Percentiles rank a stretch among this genome's conserved stretches.
These are phyloP conservation scores for Aureobasidium namibiae DNA, from an alignment of 2,329 filamentous ascomycete species.

Conservation along the genomic window DNA sequence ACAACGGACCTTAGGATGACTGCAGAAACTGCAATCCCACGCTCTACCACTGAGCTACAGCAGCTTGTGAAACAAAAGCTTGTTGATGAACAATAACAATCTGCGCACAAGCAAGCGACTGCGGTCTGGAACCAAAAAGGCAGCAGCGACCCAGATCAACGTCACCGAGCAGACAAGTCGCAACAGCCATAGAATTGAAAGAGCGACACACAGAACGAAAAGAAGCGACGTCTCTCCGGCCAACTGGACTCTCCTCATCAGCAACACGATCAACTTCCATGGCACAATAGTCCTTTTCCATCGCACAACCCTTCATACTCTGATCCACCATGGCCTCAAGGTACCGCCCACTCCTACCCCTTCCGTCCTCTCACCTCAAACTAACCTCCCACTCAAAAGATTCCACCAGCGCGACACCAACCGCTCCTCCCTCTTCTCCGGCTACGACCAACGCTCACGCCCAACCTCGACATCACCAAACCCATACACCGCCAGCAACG, in stretches of 20 bases:
- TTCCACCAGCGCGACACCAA: constrained; percentile 30
- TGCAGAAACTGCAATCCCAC: constrained; percentile 12
- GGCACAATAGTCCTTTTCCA: background rate
- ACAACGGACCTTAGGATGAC: constrained; percentile 13
- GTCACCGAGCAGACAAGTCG: background rate
- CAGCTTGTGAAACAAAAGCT: background rate
- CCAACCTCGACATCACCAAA: constrained; percentile 26
- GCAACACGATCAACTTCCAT: background rate
- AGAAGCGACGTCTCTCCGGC: background rate
- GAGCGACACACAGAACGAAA: background rate
- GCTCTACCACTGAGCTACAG: constrained; percentile 14
- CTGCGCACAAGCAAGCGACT: rapidly evolving
- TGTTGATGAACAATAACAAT: background rate
- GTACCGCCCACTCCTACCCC: background rate
- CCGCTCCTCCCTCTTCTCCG: constrained; percentile 33
- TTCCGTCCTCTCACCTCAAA: background rate
- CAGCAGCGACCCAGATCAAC: background rate
- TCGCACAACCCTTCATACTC: background rate
- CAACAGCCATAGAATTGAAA: background rate
- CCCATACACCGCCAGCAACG: constrained; percentile 10
- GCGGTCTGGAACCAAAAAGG: background rate
- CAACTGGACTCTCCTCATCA: background rate
- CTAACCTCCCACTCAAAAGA: constrained; percentile 15
- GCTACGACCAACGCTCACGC: constrained; percentile 27
- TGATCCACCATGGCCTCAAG: constrained; percentile 15